A percentile compares a stretch with the other conserved stretches of the same genome.
Conservation (phyloP, 108 stramenopile genomes). For the Conticribra weissflogii region DNA sequence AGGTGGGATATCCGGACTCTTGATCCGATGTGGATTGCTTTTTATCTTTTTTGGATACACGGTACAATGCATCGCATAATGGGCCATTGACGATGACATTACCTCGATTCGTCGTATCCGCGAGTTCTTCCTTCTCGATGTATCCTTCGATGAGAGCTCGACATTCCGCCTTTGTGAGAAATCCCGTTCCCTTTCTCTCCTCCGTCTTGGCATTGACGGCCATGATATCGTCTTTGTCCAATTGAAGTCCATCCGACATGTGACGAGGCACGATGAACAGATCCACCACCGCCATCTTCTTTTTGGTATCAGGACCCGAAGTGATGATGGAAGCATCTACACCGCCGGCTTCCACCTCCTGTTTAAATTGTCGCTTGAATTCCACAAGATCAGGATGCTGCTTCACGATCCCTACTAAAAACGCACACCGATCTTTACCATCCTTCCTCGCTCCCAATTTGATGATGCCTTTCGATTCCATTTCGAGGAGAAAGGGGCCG, state of each 20-base stretch:
- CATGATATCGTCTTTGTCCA: constrained; percentile 68
- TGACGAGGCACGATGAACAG: constrained; percentile 68
- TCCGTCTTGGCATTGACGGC: constrained; percentile 77
- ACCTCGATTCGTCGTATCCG: constrained; percentile 30
- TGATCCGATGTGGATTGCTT: background rate
- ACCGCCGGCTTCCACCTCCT: constrained; percentile 32
- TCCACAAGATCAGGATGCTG: constrained; percentile 52
- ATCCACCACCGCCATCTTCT: constrained; percentile 65
- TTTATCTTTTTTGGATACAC: constrained; percentile 52
- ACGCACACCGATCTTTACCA: constrained; percentile 63
- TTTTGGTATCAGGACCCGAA: constrained; percentile 12
- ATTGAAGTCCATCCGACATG: constrained; percentile 50
- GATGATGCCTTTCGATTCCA: constrained; percentile 60
- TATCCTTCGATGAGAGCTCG: constrained; percentile 69
- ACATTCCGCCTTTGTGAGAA: constrained; percentile 75
- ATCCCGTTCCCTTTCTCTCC: constrained; percentile 77
- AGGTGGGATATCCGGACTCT: constrained; percentile 37
- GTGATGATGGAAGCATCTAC: constrained; percentile 8
- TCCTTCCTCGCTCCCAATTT: constrained; percentile 58
- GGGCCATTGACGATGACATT: constrained; percentile 73
- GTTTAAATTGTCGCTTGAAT: constrained; percentile 35
- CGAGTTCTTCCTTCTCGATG: constrained; percentile 57
- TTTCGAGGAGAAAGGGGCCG: constrained; percentile 67
- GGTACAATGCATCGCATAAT: constrained; percentile 73
- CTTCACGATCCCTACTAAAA: constrained; percentile 51